Conservation (phyloP, 1,139 yeast species). For the Blastobotrys elegans region DNA sequence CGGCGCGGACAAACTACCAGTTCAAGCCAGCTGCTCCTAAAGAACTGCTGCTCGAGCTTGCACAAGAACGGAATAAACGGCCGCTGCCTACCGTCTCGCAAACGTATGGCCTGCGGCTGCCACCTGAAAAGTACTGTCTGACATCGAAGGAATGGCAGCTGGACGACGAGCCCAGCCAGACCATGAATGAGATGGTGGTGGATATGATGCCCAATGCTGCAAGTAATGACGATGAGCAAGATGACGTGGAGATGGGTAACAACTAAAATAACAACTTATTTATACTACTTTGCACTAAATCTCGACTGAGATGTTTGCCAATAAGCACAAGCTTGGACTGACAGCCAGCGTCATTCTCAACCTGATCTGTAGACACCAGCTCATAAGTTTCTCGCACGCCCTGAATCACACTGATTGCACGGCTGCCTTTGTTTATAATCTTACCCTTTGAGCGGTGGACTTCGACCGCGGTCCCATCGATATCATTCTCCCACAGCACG, state of each 20-base stretch:
- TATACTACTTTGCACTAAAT: slow-evolving; percentile 11
- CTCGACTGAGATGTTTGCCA: slow-evolving; percentile 54
- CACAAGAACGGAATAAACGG: slow-evolving; percentile 84
- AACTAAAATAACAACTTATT: slow-evolving; percentile 3
- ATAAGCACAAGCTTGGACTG: slow-evolving; percentile 68
- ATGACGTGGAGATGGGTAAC: slow-evolving; percentile 13
- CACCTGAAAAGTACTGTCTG: slow-evolving; percentile 95
- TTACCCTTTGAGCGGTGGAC: slow-evolving; percentile 83
- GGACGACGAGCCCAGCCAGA: slow-evolving; percentile 39
- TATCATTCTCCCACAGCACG: slow-evolving; percentile 60
- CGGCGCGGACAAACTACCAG: slow-evolving; percentile 89
- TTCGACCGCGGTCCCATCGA: slow-evolving; percentile 44
- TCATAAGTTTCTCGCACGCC: slow-evolving; percentile 94
- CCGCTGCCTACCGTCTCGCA: slow-evolving; percentile 90
- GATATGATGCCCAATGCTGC: neutral
- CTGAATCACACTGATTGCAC: slow-evolving; percentile 62
- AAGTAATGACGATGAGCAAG: slow-evolving; percentile 8
- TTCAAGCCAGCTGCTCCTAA: slow-evolving; percentile 96
- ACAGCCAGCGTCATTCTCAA: slow-evolving; percentile 39
- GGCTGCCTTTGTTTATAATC: slow-evolving; percentile 38
- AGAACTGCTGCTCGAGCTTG: slow-evolving; percentile 82
- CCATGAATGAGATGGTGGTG: slow-evolving; percentile 9
- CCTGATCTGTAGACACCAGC: slow-evolving; percentile 49
- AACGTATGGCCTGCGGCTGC: slow-evolving; percentile 86
- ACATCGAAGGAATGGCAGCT: slow-evolving; percentile 75